Percentiles rank a stretch among this genome's conserved stretches.
These are phyloP conservation scores for Pseudozyma hubeiensis DNA, from an alignment of 1,284 basidiomycete species.

Conservation along the genomic window DNA sequence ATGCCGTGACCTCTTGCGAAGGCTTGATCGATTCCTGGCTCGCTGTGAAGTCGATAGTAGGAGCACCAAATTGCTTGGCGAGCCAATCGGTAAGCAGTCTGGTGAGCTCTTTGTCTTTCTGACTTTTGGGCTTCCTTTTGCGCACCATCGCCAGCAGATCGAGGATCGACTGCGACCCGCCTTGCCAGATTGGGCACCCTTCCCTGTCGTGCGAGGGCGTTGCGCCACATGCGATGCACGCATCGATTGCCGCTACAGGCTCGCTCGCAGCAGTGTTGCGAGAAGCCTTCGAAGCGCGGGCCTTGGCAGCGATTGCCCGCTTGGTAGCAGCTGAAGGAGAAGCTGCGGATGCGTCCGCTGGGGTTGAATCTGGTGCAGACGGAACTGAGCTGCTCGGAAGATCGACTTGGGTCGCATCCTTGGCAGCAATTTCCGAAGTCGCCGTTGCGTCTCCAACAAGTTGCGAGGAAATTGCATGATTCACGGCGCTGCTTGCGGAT, in stretches of 20 bases:
- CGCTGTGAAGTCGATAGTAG: constrained; percentile 1
- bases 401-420: background rate
- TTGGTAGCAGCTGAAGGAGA: constrained; percentile 1
- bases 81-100: constrained; percentile 16
- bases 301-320: constrained; percentile 4
- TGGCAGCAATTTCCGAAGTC: constrained; percentile 1
- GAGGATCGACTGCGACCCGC: constrained; percentile 30
- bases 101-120: constrained; percentile 25
- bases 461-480: background rate
- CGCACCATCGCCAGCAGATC: constrained; percentile 27
- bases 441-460: background rate
- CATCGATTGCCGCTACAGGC: background rate
- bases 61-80: constrained; percentile 14
- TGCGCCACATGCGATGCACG: constrained; percentile 24
- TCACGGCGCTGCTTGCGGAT: background rate
- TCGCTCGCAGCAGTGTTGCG: background rate
- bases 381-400: constrained; percentile 6
- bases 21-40: constrained; percentile 11
- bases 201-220: constrained; percentile 20
- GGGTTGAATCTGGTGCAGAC: background rate
- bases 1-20: constrained; percentile 1
- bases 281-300: constrained; percentile 11
- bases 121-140: constrained; percentile 20
- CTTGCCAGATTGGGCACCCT: constrained; percentile 23
- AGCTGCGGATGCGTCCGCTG: background rate